Base-by-base conservation (phyloP, 1,139 yeast species). In the Zygosaccharomyces pseudobailii region DNA sequence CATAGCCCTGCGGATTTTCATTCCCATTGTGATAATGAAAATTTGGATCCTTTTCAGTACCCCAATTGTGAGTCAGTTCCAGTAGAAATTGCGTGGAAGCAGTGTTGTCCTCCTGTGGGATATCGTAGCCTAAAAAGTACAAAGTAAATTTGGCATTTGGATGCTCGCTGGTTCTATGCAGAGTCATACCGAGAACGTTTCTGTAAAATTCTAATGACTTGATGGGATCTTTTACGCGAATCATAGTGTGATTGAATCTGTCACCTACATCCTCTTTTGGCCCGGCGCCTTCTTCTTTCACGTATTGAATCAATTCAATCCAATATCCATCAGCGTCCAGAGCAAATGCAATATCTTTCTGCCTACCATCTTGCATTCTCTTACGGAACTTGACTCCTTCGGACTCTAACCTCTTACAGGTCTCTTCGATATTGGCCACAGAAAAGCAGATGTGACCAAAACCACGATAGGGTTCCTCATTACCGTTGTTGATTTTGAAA, bases 321-420 rank as follows among this genome's bases (percentile, higher is more conserved):
- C 98, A 92, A 72, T 92, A 92, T 56, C 94, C 94, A 69, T 92
- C 92, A 4, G 97, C 97, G 63, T 92, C 98, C 57, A 89, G 78
- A 2, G 84, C 95, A 69, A 92, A 92, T 0, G 97, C 97, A 71
- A 92, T 89, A 65, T 88, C 76, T 68, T 82, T 84, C 69, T 87
- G 96, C 69, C 96, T 82, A 23, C 98, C 98, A 62, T 92, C 97
- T 39, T 78, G 66, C 58, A 89, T 73, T 62, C 76, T 85, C 75
- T 92, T 92, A 70, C 89, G 81, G 72, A 92, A 92, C 46, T 69
- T 66, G 47, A 86, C 97, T 4, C 83, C 86, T 17, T 59, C 54
- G 33, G 70, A 73, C 51, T 81, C 73, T 48, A 90, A 72, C 17
- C 71, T 66, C 41, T 71, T 69, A 67, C 92, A 88, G 7, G 82